These are phyloP conservation scores for Xerocomellus chrysenteron DNA, from an alignment of 768 basidiomycete species.

Conservation along the genomic window DNA sequence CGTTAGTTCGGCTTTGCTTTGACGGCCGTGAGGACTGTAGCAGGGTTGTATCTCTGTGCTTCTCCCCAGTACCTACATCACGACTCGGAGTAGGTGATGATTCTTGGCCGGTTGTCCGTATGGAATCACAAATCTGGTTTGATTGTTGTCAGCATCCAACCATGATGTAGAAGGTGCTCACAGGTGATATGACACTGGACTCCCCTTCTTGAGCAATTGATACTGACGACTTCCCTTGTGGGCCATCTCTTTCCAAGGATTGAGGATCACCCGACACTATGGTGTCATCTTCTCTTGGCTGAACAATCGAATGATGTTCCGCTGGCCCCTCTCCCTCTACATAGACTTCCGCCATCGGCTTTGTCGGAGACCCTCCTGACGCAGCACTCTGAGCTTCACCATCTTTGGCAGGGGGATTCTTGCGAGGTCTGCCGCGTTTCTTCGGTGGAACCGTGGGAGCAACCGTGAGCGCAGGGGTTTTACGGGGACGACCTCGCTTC, in stretches of 20 bases:
- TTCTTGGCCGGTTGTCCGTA: background rate
- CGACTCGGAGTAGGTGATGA: background rate
- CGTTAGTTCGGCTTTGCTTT: conserved; percentile 21
- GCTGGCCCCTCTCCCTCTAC: background rate
- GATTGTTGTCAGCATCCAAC: background rate
- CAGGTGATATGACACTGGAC: background rate
- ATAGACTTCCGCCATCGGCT: background rate
- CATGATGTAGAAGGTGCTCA: background rate
- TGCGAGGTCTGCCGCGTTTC: conserved; percentile 38
- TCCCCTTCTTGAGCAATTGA: background rate
- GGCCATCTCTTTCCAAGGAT: background rate
- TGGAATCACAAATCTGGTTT: background rate
- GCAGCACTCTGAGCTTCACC: background rate
- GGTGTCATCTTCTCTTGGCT: background rate
- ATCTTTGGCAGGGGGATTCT: conserved; percentile 12
- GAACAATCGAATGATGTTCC: background rate
- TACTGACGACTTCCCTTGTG: background rate
- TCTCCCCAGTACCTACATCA: conserved; percentile 5
- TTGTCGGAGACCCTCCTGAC: conserved; percentile 9
- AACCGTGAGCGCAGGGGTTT: conserved; percentile 23
- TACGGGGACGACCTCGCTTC: conserved; percentile 62
- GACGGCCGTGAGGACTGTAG: conserved; percentile 14
- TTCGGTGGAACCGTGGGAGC: conserved; percentile 23
- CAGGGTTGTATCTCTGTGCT: conserved; percentile 11
- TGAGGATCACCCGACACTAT: background rate